Conservation (phyloP, 2,329 filamentous ascomycete species). For the Clonostachys byssicola region DNA sequence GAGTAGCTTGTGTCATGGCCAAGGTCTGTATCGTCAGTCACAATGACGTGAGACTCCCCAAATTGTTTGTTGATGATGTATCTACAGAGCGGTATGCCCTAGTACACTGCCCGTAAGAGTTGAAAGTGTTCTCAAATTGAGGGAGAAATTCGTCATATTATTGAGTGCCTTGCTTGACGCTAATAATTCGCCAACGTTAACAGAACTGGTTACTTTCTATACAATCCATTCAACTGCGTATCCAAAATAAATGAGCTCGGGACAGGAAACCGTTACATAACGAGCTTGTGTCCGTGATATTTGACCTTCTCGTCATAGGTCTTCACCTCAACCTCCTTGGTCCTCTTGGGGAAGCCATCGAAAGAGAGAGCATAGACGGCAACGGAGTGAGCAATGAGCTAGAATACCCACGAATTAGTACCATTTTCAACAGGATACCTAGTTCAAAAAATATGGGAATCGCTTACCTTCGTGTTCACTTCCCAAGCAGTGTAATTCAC, state of each 20-base stretch:
- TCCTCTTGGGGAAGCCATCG: constrained; percentile 58
- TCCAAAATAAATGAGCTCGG: not conserved
- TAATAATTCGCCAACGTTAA: too few species aligned
- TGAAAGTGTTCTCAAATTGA: too few species aligned
- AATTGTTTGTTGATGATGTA: too few species aligned
- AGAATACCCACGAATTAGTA: not conserved
- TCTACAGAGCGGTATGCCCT: too few species aligned
- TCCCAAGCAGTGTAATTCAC: constrained; percentile 58
- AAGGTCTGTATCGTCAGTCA: too few species aligned
- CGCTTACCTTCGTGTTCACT: constrained; percentile 51
- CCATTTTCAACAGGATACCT: not conserved
- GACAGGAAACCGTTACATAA: constrained; percentile 27
- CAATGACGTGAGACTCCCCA: too few species aligned
- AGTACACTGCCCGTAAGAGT: too few species aligned
- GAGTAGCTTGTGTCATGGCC: too few species aligned
- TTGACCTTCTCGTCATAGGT: constrained; percentile 29
- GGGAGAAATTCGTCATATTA: too few species aligned
- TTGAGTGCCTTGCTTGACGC: too few species aligned
- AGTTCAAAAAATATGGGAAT: not conserved
- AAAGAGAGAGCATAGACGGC: constrained; percentile 65
- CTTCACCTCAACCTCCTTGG: constrained; percentile 16
- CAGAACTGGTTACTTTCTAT: too few species aligned
- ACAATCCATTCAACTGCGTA: too few species aligned
- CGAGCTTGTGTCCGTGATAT: constrained; percentile 45
- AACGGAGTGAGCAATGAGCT: constrained; percentile 69